Conservation (phyloP, 352 stramenopile genomes). For the Elongisporangium undulatum region DNA sequence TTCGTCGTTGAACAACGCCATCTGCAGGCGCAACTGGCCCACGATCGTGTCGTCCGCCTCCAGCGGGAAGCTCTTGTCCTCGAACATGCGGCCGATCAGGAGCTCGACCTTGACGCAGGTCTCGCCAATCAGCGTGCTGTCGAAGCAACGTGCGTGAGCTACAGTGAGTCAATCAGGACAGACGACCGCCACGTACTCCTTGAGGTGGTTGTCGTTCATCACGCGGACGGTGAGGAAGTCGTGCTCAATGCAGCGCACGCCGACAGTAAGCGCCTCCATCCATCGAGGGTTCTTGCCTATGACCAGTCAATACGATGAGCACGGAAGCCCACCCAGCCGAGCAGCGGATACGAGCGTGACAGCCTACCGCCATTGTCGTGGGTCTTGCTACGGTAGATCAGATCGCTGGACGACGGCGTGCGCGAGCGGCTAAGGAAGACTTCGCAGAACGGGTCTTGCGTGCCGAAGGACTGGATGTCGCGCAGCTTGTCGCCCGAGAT, state of each 20-base stretch:
- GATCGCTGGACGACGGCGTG: conserved; percentile 32
- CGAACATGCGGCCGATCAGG: conserved; percentile 57
- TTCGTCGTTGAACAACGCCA: conserved; percentile 78
- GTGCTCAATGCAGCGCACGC: conserved; percentile 75
- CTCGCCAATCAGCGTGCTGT: conserved; percentile 66
- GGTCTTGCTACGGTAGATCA: conserved; percentile 67
- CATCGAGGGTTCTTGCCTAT: conserved; percentile 71
- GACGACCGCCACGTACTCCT: conserved; percentile 38
- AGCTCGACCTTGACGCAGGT: conserved; percentile 62
- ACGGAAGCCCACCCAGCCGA: not conserved
- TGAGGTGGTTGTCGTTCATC: conserved; percentile 78
- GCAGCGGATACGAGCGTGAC: not conserved
- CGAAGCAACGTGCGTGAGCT: not conserved
- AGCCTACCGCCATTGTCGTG: conserved; percentile 68
- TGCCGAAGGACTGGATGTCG: conserved; percentile 72
- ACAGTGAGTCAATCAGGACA: not conserved
- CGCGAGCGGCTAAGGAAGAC: conserved; percentile 57
- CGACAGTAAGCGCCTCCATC: conserved; percentile 60
- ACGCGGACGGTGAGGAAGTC: conserved; percentile 74
- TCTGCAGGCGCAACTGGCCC: conserved; percentile 61
- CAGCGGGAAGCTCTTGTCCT: conserved; percentile 70
- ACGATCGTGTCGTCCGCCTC: conserved; percentile 76
- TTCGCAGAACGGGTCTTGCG: conserved; percentile 70
- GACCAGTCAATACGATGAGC: not conserved
- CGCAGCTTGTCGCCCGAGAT: conserved; percentile 70